Evolutionary conservation across 2,329 filamentous ascomycete species (phyloP).

Genomic region (Magnaporthales sp.): DNA sequence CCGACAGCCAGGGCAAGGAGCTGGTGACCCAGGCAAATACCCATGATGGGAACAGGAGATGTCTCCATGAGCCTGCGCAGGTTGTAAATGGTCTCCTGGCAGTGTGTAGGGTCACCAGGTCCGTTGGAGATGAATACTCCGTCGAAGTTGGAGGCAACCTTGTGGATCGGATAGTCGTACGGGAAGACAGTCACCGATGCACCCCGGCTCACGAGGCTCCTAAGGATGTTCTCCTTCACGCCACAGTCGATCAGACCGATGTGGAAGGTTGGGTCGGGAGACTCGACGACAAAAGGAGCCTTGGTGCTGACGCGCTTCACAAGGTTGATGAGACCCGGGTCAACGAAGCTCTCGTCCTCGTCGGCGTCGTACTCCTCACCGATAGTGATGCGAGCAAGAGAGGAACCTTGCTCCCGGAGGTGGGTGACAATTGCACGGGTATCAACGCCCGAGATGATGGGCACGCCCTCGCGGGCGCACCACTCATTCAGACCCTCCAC

Average conservation of each 20-base stretch:
- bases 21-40: conserved; percentile 96
- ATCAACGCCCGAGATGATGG: conserved; percentile 93
- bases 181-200: conserved; percentile 92
- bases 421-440: conserved; percentile 94
- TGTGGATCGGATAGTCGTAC: conserved; percentile 95
- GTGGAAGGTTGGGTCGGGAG: conserved; percentile 74
- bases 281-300: conserved; percentile 90
- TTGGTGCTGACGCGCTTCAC: conserved; percentile 97
- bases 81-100: conserved; percentile 89
- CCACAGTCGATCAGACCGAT: conserved; percentile 95
- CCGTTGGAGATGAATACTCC: conserved; percentile 99
- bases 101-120: conserved; percentile 95
- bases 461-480: conserved; percentile 94
- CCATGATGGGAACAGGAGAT: conserved; percentile 88
- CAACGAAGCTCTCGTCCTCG: conserved; percentile 91
- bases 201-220: conserved; percentile 84
- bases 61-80: conserved; percentile 83
- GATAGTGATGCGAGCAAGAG: conserved; percentile 85
- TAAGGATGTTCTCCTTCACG: conserved; percentile 99
- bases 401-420: conserved; percentile 93
- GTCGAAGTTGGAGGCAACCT: conserved; percentile 95
- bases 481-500: conserved; percentile 88
- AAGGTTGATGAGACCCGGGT: conserved; percentile 93
- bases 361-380: conserved; percentile 95
- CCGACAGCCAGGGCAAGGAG: conserved; percentile 84